Evolutionary conservation across 495 filamentous ascomycete species (phyloP), one percentile per base, ranked within the genome.

Genomic region (Saxophila tyrrhenica): DNA sequence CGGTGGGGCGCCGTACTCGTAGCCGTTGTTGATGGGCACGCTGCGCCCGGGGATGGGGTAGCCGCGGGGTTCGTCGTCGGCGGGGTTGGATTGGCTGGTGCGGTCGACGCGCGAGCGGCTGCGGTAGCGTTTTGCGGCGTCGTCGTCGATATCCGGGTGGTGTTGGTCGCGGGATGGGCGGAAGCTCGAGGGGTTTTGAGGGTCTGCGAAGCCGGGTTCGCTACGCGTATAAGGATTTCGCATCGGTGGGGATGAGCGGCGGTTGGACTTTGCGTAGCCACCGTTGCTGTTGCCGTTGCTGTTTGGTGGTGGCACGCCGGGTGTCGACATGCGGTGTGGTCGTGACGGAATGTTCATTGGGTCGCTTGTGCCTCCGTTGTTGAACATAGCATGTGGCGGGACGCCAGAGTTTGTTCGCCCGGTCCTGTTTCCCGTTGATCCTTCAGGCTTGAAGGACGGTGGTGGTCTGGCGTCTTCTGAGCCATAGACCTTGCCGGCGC

Each of bases 401-500:
- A 52, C 24, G 23, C 46, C 24, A 2, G 57, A 35, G 25, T 39
- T 55, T 3, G 52, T 44, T 7, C 51, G 42, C 10, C 42, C 22
- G 16, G 2, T 22, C 2, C 44, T 10, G 8, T 2, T 49, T 13
- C 9, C 20, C 20, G 3, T 7, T 11, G n/a, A 24, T 25, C 15
- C 15, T 2, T 55, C 39, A 16, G 58, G 49, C 15, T 21, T 41
- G 17, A 10, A 52, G 1, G 25, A 51, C 2, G 48, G 51, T 0
- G 32, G 44, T 16, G 35, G 58, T 7, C 54, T 39, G 9, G 1
- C 19, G 11, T 69, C 70, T n/a, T 73, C 75, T 35, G 29, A 35
- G 3, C 76, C 72, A 52, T 80, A 78, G 1, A 69, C 56, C 59
- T 79, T 82, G 15, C 80, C 80, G 16, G 70, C 68, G 9, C 79